These are phyloP conservation scores for Monsonia emarginata DNA, from an alignment of 441 rosid species.

Conservation along the genomic window DNA sequence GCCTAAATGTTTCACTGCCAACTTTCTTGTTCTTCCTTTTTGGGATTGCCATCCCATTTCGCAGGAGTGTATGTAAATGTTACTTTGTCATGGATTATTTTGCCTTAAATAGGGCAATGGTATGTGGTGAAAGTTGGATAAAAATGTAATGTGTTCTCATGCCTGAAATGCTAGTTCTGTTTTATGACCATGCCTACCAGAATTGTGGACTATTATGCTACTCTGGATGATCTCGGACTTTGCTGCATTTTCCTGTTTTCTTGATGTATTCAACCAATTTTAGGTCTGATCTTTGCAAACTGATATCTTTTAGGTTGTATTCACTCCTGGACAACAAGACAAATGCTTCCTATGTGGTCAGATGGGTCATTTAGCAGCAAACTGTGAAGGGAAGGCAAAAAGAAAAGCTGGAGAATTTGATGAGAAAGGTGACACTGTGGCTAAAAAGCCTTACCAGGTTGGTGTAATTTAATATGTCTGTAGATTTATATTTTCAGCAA, in stretches of 20 bases:
- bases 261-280: neutral
- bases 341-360: constrained; percentile 96
- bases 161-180: neutral
- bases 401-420: constrained; percentile 83
- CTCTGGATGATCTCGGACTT: neutral
- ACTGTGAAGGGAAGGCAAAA: constrained; percentile 83
- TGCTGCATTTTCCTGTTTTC: neutral
- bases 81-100: neutral
- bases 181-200: neutral
- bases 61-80: neutral
- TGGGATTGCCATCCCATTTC: neutral
- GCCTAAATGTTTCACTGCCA: too few relatives aligned
- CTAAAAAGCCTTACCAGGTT: constrained; percentile 91
- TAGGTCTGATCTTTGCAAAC: constrained; percentile 7
- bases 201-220: neutral
- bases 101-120: neutral
- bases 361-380: constrained; percentile 77
- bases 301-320: constrained; percentile 51
- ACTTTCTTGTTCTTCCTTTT: neutral
- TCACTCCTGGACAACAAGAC: constrained; percentile 81
- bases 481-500: neutral
- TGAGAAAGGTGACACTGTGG: constrained; percentile 68
- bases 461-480: neutral
- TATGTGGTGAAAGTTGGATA: neutral
- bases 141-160: neutral